Evolutionary conservation across 1,284 basidiomycete genomes (phyloP), one percentile per base, ranked within the genome.

Genomic region (Chiua sp.): DNA sequence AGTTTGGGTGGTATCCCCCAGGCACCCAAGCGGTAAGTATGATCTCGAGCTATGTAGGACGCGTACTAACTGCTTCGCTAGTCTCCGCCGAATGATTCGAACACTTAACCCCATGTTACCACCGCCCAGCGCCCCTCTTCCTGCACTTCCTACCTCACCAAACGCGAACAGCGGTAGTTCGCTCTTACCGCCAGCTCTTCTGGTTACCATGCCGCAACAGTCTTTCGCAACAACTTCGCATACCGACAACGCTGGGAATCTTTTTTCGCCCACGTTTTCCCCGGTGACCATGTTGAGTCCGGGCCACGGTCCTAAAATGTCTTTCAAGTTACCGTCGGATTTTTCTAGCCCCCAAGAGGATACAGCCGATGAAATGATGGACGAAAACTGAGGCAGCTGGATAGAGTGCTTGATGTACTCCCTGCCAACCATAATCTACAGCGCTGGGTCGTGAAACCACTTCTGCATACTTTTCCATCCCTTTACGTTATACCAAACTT

Each of bases 1-100:
- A 86, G 85, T 59, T 30, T 69, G n/a, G 32, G 56, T 15, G 67
- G 77, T 39, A 70, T 77, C 50, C 64, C 67, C 10, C 63, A 61
- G 49, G 42, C 68, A 5, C 65, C 68, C 7, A 64, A 74, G 26
- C 74, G 78, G 80, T 80, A 63, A 57, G 78, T 71, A 44, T 54
- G 20, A 7, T 23, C 33, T 47, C 10, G 15, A n/a, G 4, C 15
- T 15, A 15, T n/a, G 30, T 11, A 28, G 51, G 22, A 23, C 32
- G 7, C 51, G 49, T 62, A 47, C 59, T 65, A 39, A 70, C 26
- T 30, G 13, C 10, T 8, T 47, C n/a, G 15, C 37, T 46, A 79
- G 77, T 51, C 48, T 62, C 7, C 77, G 76, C 51, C 69, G 77
- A 52, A 67, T 64, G 32, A 60, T 72, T 33, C 74, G 68, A 47